Evolutionary conservation across 2,329 filamentous ascomycete genomes (phyloP), one percentile per base, ranked within the genome.

Genomic region (Sclerotiophoma versabilis): DNA sequence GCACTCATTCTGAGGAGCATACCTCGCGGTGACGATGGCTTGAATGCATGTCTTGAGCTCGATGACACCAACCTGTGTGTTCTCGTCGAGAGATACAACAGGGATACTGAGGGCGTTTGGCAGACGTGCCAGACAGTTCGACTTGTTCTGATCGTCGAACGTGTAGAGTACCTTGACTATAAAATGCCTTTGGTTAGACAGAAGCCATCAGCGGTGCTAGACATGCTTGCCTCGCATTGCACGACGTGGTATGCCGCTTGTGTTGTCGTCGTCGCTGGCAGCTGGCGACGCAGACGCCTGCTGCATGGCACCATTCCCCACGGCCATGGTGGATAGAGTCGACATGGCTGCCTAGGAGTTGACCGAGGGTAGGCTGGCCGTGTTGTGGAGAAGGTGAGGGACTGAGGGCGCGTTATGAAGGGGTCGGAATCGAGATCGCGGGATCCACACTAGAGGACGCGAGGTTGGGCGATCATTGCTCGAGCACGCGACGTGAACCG

Each of bases 111-210:
- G 81, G 14, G 89, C 83, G 54, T 93, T 88, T 15, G 91, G 89
- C 81, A 91, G 89, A 68, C 93, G 86, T 55, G 93, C 93, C 43
- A 99, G 83, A 76, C 92, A 97, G 72, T 93, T 93, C 60, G 92
- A 88, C 76, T 92, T 92, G 77, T 87, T 89, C 63, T 93, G 88
- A 71, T 88, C 87, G 75, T 98, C 93, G 77, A 98, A 97, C 26
- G 92, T 96, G 77, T 98, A 99, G 57, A 96, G 87, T 43, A 98
- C 90, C 82, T 98, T 98, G 76, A 98, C 93, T 96, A 75, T 61
- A 61, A 20, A n/a, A 9, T 26, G 49, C 14, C 37, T 19, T 9
- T 19, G 33, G 59, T 69, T 61, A 69, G 65, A 69, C 41, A 39
- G 38, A 33, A 32, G 34, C 44, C 17, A 33, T 45, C 23, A 32